These are phyloP conservation scores for Mycena rosella DNA, from an alignment of 768 basidiomycete species.

Conservation along the genomic window DNA sequence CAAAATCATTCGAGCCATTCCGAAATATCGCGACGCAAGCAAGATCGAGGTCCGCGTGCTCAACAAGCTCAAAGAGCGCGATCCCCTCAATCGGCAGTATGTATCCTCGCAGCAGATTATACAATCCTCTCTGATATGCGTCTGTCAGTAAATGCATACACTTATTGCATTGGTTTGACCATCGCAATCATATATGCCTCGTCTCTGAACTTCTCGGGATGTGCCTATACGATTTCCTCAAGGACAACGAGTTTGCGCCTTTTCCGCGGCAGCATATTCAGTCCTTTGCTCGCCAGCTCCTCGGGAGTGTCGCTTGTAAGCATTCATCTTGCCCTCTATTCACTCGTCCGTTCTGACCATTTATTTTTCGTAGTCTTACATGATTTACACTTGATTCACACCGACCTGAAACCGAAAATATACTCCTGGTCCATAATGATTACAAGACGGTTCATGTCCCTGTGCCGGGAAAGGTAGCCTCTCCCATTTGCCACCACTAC, in stretches of 20 bases:
- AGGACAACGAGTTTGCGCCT: conserved; percentile 96
- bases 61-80: conserved; percentile 89
- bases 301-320: conserved; percentile 95
- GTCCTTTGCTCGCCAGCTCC: conserved; percentile 91
- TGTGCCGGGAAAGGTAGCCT: conserved; percentile 73
- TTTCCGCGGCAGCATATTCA: conserved; percentile 98
- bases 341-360: conserved; percentile 32
- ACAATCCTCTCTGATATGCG: conserved; percentile 39
- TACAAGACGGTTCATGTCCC: conserved; percentile 72
- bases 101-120: conserved; percentile 48
- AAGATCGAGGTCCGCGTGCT: conserved; percentile 98
- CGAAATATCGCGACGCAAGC: conserved; percentile 98
- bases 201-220: conserved; percentile 96
- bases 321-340: conserved; percentile 35
- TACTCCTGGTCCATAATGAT: conserved; percentile 90
- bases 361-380: conserved; percentile 79
- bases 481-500: conserved; percentile 11
- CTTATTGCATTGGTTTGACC: conserved; percentile 94
- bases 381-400: conserved; percentile 91
- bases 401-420: conserved; percentile 99
- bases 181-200: conserved; percentile 96
- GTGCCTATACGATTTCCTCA: conserved; percentile 99
- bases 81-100: conserved; percentile 90
- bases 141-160: conserved; percentile 94
- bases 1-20: conserved; percentile 98